phyloP scores from a whole-genome alignment of 2,329 filamentous ascomycete genomes.

The Diplodia mutila region DNA sequence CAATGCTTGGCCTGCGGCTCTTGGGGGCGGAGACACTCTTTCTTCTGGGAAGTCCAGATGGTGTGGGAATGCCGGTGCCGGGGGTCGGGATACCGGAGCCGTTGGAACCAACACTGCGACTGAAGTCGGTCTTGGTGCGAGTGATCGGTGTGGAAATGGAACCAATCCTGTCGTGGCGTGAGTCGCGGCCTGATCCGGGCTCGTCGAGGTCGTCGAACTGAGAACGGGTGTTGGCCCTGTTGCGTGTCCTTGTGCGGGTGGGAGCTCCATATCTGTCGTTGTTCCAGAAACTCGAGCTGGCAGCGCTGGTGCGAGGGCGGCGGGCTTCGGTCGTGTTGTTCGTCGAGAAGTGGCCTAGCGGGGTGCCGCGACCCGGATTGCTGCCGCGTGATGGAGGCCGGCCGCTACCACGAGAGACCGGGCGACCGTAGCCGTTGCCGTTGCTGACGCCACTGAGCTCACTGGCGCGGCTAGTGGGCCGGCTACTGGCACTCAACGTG shows the following conservation, averaged over 20 bases:
- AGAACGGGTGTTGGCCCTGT: constrained; percentile 15
- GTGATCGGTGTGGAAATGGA: constrained; percentile 42
- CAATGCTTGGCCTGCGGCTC: constrained; percentile 44
- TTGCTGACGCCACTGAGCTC: constrained; percentile 57
- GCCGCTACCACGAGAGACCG: constrained; percentile 12
- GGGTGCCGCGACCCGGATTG: constrained; percentile 6
- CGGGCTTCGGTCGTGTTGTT: constrained; percentile 18
- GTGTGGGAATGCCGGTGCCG: constrained; percentile 55
- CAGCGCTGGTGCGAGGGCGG: constrained; percentile 41
- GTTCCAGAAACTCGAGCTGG: constrained; percentile 5
- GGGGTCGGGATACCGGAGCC: constrained; percentile 47
- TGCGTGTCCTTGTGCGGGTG: constrained; percentile 11
- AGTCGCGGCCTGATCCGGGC: not conserved
- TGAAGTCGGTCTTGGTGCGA: constrained; percentile 45
- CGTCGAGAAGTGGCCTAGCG: constrained; percentile 14
- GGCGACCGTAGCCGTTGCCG: constrained; percentile 27
- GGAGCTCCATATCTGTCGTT: constrained; percentile 16
- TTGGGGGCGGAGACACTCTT: constrained; percentile 47
- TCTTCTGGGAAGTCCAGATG: constrained; percentile 53
- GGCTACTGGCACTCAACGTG: constrained; percentile 48
- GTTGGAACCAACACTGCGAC: constrained; percentile 53
- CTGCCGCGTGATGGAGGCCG: constrained; percentile 15
- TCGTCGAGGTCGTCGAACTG: constrained; percentile 22
- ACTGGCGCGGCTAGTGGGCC: constrained; percentile 71
- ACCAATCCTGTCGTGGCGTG: not conserved